A percentile compares a stretch with the other conserved stretches of the same genome.
These are phyloP conservation scores for Hanseniaspora singularis DNA, from an alignment of 805 yeast genomes.

Conservation along the genomic window DNA sequence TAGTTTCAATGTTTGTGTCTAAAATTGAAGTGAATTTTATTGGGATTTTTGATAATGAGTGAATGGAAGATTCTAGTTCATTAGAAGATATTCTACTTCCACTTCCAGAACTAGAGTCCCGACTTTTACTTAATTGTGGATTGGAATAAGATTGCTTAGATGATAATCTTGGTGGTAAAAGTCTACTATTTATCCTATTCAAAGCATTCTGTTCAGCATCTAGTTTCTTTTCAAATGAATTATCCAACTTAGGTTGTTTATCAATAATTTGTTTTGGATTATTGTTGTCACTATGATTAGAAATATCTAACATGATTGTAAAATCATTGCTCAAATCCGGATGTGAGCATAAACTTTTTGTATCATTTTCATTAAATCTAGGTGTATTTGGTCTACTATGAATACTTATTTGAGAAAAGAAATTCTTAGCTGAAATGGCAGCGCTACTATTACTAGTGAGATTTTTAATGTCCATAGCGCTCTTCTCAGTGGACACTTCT, in stretches of 20 bases:
- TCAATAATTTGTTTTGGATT: neutral
- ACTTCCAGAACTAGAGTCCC: too few species aligned
- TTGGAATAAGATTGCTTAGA: conserved; percentile 6
- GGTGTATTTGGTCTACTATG: neutral
- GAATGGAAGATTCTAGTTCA: conserved; percentile 1
- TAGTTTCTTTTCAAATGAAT: conserved; percentile 13
- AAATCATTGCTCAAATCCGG: neutral
- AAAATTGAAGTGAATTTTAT: neutral
- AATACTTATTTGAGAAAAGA: too few species aligned
- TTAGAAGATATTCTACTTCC: conserved; percentile 1
- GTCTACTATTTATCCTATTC: conserved; percentile 25
- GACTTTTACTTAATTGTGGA: too few species aligned
- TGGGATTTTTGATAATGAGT: conserved; percentile 1
- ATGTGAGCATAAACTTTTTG: neutral
- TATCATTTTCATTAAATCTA: neutral
- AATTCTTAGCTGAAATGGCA: too few species aligned
- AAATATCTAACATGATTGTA: conserved; percentile 15
- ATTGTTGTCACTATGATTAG: conserved; percentile 1
- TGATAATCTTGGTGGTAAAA: conserved; percentile 25
- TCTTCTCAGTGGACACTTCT: too few species aligned
- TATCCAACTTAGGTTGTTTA: conserved; percentile 10
- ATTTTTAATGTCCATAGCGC: too few species aligned
- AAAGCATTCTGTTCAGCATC: conserved; percentile 15
- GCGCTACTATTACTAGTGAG: too few species aligned
- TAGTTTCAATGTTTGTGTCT: neutral